A percentile compares a stretch with the other conserved stretches of the same genome.
These are phyloP conservation scores for Sporothrix protearum DNA, from an alignment of 2,329 filamentous ascomycete genomes.

Conservation along the genomic window DNA sequence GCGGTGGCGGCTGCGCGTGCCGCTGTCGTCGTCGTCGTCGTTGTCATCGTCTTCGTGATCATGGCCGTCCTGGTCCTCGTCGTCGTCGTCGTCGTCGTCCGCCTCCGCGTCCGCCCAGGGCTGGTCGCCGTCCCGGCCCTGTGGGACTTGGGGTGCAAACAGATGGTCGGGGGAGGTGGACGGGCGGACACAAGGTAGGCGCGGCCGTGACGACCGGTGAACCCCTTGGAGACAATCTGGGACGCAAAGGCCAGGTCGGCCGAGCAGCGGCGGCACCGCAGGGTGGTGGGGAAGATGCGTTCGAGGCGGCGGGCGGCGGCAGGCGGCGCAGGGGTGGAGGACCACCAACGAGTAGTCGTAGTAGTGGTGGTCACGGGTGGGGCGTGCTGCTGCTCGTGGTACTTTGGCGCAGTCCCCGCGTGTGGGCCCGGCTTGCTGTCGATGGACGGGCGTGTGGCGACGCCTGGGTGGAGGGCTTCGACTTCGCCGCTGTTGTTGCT, in stretches of 20 bases:
- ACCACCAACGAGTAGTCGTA: constrained; percentile 18
- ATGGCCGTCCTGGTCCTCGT: background rate
- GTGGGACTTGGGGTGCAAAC: constrained; percentile 18
- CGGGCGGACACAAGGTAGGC: constrained; percentile 55
- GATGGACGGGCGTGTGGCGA: background rate
- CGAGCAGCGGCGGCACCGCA: constrained; percentile 58
- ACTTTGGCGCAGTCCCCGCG: background rate
- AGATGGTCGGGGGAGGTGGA: constrained; percentile 23
- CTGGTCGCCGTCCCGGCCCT: background rate
- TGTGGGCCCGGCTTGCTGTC: constrained; percentile 5
- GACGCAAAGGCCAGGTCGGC: constrained; percentile 58
- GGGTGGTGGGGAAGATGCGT: constrained; percentile 50
- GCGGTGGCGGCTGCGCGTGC: no score
- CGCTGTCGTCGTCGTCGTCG: background rate
- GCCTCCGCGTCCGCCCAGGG: background rate
- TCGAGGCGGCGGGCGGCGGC: constrained; percentile 37
- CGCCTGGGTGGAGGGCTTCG: background rate
- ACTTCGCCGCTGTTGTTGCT: background rate
- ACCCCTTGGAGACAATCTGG: constrained; percentile 63
- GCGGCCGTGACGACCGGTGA: constrained; percentile 62
- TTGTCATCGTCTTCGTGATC: background rate
- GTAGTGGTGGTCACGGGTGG: background rate
- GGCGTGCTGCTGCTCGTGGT: background rate
- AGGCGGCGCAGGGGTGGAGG: no score
- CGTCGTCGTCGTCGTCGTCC: background rate